Conservation (phyloP, 2,329 filamentous ascomycete species). For the Ophiostoma montium region DNA sequence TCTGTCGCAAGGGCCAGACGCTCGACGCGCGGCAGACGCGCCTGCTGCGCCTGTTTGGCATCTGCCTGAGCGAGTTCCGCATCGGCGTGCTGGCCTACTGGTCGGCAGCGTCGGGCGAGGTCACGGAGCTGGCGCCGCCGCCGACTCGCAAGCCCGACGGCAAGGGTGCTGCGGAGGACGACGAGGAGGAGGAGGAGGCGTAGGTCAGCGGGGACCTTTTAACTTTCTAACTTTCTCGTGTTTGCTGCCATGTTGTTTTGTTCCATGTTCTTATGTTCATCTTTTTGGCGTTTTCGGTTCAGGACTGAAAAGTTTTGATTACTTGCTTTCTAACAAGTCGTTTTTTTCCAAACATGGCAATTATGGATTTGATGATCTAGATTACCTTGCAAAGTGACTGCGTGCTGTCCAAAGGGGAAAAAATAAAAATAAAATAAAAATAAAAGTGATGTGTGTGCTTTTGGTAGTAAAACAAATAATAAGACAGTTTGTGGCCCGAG, state of each 20-base stretch:
- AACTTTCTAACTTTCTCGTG: not conserved
- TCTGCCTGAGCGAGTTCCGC: slow-evolving; percentile 82
- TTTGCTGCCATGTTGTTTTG: not conserved
- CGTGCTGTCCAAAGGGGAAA: not conserved
- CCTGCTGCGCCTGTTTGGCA: slow-evolving; percentile 82
- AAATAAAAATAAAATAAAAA: slow-evolving; percentile 4
- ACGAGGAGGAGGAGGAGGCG: slow-evolving; percentile 5
- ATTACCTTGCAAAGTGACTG: too few species aligned
- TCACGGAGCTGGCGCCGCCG: slow-evolving; percentile 37
- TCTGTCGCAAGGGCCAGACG: slow-evolving; percentile 74
- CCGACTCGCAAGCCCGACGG: slow-evolving; percentile 1
- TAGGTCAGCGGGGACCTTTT: too few species aligned
- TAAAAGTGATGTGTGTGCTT: too few species aligned
- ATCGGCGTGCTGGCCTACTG: slow-evolving; percentile 66
- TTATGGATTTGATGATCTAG: too few species aligned
- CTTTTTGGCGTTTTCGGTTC: slow-evolving; percentile 6
- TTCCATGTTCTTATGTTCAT: not conserved
- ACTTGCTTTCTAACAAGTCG: not conserved
- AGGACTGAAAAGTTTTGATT: slow-evolving; percentile 7
- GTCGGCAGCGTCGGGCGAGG: slow-evolving; percentile 42
- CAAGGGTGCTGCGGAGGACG: not conserved
- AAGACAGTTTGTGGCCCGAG: not conserved
- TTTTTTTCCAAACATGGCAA: too few species aligned
- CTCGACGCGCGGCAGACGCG: slow-evolving; percentile 87
- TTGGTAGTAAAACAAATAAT: not conserved